A percentile compares a stretch with the other conserved stretches of the same genome.
phyloP scores from a whole-genome alignment of 805 yeast genomes.

The Komagataella ulmi region DNA sequence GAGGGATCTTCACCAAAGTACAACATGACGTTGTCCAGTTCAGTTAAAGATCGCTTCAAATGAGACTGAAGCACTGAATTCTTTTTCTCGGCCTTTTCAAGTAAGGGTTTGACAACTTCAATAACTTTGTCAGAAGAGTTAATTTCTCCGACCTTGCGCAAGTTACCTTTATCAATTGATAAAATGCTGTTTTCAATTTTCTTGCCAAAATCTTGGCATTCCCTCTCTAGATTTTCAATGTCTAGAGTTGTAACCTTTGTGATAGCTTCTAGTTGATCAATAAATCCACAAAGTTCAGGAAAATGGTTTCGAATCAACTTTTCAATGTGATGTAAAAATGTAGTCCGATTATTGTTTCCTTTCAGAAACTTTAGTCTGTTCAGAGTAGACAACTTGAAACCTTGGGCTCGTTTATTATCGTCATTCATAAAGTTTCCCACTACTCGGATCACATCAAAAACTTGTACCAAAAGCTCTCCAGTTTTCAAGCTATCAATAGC shows the following conservation, averaged over 20 bases:
- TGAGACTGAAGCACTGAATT: conserved; percentile 37
- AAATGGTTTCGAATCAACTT: conserved; percentile 50
- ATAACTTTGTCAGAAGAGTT: conserved; percentile 58
- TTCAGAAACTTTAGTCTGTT: conserved; percentile 62
- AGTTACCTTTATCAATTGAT: conserved; percentile 46
- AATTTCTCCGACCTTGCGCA: conserved; percentile 46
- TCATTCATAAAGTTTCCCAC: conserved; percentile 79
- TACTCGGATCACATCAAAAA: conserved; percentile 53
- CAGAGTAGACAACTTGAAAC: conserved; percentile 57
- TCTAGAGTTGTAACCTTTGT: conserved; percentile 44
- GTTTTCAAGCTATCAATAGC: conserved; percentile 39
- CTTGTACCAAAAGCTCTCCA: conserved; percentile 40
- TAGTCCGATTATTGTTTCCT: conserved; percentile 53
- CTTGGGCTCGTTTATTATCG: conserved; percentile 49
- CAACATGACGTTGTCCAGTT: conserved; percentile 45
- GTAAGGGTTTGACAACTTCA: conserved; percentile 34
- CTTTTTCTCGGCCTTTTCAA: conserved; percentile 26
- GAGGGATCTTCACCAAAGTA: conserved; percentile 64
- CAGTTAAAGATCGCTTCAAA: conserved; percentile 32
- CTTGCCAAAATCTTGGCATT: conserved; percentile 40
- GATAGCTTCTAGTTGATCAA: conserved; percentile 43
- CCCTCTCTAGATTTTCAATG: conserved; percentile 47
- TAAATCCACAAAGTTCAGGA: conserved; percentile 48
- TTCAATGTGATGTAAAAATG: conserved; percentile 67
- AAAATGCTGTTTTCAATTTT: conserved; percentile 36